phyloP scores from a whole-genome alignment of 2,329 filamentous ascomycete species.

The Biscogniauxia sp. region DNA sequence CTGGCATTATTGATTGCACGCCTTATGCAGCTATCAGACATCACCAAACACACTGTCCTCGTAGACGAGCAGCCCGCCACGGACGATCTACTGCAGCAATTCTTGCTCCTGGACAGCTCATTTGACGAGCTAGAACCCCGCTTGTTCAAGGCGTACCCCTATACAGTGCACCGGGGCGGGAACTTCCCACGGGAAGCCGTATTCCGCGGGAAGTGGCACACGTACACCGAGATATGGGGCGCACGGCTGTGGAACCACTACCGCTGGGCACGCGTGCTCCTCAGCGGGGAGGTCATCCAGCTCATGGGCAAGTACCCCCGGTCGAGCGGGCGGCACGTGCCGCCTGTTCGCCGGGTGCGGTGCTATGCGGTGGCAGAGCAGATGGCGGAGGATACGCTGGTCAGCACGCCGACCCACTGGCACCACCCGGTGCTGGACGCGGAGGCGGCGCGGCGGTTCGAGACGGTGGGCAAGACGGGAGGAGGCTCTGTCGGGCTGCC shows the following conservation, averaged over 20 bases:
- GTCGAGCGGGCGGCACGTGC: conserved; percentile 35
- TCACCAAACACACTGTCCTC: conserved; percentile 34
- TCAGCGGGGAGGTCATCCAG: conserved; percentile 49
- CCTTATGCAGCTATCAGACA: conserved; percentile 39
- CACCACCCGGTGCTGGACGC: conserved; percentile 46
- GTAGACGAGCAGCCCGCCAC: conserved; percentile 38
- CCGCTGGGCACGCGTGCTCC: conserved; percentile 55
- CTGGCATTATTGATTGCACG: conserved; percentile 41
- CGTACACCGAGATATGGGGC: conserved; percentile 52
- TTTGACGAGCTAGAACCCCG: conserved; percentile 40
- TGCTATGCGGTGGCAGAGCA: conserved; percentile 36
- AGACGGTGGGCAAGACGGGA: conserved; percentile 39
- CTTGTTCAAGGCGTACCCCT: conserved; percentile 38
- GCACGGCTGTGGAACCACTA: conserved; percentile 59
- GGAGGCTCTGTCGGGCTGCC: conserved; percentile 48
- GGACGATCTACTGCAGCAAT: conserved; percentile 36
- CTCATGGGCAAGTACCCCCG: conserved; percentile 37
- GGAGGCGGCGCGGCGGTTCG: conserved; percentile 35
- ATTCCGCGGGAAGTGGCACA: conserved; percentile 53
- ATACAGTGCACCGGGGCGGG: conserved; percentile 31
- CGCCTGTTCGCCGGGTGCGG: conserved; percentile 29
- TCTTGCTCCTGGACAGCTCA: conserved; percentile 39
- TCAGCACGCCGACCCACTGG: conserved; percentile 50
- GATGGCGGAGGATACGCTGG: conserved; percentile 43
- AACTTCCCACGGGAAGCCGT: conserved; percentile 40